Evolutionary conservation across 1,284 basidiomycete genomes (phyloP).

Genomic region (Neonothopanus nambi): DNA sequence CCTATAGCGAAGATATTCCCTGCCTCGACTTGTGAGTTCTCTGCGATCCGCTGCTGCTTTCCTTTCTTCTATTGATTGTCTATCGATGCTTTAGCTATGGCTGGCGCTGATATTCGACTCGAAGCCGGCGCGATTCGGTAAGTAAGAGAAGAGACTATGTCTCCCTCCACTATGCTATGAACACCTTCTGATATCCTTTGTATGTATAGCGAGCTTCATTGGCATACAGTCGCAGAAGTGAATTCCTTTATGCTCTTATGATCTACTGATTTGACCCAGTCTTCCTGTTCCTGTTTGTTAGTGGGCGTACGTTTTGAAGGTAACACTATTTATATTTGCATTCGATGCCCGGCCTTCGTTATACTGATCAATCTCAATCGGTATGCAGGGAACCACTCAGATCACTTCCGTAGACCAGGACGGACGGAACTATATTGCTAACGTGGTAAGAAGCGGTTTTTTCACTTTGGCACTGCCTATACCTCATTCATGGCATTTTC

Average conservation of each 20-base stretch:
- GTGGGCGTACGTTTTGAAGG: no score
- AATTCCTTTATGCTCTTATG: neutral
- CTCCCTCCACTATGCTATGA: slow-evolving; percentile 65
- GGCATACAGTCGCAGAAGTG: slow-evolving; percentile 71
- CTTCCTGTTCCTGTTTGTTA: no score
- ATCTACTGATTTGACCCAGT: slow-evolving; percentile 6
- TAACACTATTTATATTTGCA: slow-evolving; percentile 58
- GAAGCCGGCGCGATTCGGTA: no score
- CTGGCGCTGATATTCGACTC: slow-evolving; percentile 71
- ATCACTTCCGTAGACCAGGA: slow-evolving; percentile 61
- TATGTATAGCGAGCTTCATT: no score
- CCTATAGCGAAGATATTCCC: slow-evolving; percentile 61
- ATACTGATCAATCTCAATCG: slow-evolving; percentile 30
- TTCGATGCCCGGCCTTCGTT: slow-evolving; percentile 30
- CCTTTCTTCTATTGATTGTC: neutral
- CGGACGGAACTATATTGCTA: slow-evolving; percentile 61
- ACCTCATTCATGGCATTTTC: neutral
- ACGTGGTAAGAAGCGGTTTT: slow-evolving; percentile 49
- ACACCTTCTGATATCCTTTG: no score
- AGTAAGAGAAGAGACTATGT: no score
- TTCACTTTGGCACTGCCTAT: slow-evolving; percentile 10
- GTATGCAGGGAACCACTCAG: slow-evolving; percentile 67
- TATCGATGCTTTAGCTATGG: slow-evolving; percentile 43
- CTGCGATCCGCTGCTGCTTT: slow-evolving; percentile 4
- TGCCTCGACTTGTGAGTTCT: slow-evolving; percentile 49